Percentiles rank a stretch among this genome's conserved stretches.
These are phyloP conservation scores for Rhodotorula sp. DNA, from an alignment of 1,284 basidiomycete genomes.

Conservation along the genomic window DNA sequence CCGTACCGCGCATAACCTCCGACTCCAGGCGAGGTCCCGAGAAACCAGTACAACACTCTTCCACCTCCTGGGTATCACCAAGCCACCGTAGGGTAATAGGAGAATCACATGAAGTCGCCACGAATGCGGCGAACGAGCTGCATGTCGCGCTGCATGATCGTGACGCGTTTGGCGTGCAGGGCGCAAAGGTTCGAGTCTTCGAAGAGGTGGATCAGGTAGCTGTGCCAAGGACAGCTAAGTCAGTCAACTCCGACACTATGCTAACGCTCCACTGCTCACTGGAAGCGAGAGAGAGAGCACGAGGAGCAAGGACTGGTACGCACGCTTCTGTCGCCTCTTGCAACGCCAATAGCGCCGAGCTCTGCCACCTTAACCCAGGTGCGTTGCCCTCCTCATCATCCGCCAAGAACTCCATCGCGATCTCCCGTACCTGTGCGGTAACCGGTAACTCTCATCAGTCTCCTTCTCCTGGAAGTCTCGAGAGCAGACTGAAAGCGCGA, in stretches of 20 bases:
- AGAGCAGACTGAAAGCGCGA: too few relatives aligned
- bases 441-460: not conserved
- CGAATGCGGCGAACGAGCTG: slow-evolving; percentile 92
- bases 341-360: slow-evolving; percentile 79
- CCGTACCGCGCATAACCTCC: too few relatives aligned
- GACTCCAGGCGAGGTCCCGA: too few relatives aligned
- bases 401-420: slow-evolving; percentile 62
- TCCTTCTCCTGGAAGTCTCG: not conserved
- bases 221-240: not conserved
- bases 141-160: slow-evolving; percentile 96
- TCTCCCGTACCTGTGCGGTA: slow-evolving; percentile 74
- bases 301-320: slow-evolving; percentile 7
- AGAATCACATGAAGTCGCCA: slow-evolving; percentile 54
- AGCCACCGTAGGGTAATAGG: too few relatives aligned
- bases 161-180: slow-evolving; percentile 97
- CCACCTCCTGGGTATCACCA: too few relatives aligned
- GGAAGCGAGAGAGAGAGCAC: not conserved
- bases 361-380: slow-evolving; percentile 79
- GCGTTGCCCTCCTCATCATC: slow-evolving; percentile 37
- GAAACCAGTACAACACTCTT: too few relatives aligned
- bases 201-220: slow-evolving; percentile 77
- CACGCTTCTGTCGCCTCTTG: slow-evolving; percentile 95
- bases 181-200: slow-evolving; percentile 91
- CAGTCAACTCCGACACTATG: not conserved
- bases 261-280: not conserved